phyloP scores from a whole-genome alignment of 257 asterid species.

The Solanum clarkiae region DNA sequence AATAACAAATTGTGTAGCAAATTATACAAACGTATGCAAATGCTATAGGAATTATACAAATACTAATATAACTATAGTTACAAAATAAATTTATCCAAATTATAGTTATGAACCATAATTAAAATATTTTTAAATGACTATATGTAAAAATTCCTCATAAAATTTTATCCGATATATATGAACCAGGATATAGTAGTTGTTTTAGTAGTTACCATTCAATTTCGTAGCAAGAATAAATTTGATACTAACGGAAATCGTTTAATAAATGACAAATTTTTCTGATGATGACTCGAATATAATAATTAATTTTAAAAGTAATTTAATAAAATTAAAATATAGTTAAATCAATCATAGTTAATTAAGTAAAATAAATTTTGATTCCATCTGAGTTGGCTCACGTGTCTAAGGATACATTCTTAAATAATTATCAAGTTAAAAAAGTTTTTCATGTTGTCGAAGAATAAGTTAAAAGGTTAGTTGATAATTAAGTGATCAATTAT shows the following conservation, averaged over 20 bases:
- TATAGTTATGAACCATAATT: too few species aligned
- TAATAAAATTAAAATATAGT: background rate
- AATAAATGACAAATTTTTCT: background rate
- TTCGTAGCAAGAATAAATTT: background rate
- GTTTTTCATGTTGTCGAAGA: background rate
- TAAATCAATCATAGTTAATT: background rate
- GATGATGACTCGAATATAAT: background rate
- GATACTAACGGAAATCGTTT: background rate
- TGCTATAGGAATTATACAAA: too few species aligned
- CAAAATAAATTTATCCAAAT: too few species aligned
- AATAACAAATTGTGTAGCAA: too few species aligned
- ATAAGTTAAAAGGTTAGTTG: background rate
- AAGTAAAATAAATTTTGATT: background rate
- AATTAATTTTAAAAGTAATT: background rate
- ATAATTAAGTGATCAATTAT: too few species aligned
- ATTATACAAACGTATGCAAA: too few species aligned
- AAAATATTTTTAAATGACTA: too few species aligned
- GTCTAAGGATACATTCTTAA: background rate
- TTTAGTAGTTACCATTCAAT: background rate
- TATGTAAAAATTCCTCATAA: background rate
- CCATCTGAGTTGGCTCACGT: too few species aligned
- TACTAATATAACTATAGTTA: too few species aligned
- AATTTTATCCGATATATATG: background rate
- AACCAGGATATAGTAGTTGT: background rate
- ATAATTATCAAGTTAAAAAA: background rate